Percentiles rank a stretch among this genome's conserved stretches.
These are phyloP conservation scores for Coemansia sp. DNA, from an alignment of 192 early-diverging fungal genomes.

Conservation along the genomic window DNA sequence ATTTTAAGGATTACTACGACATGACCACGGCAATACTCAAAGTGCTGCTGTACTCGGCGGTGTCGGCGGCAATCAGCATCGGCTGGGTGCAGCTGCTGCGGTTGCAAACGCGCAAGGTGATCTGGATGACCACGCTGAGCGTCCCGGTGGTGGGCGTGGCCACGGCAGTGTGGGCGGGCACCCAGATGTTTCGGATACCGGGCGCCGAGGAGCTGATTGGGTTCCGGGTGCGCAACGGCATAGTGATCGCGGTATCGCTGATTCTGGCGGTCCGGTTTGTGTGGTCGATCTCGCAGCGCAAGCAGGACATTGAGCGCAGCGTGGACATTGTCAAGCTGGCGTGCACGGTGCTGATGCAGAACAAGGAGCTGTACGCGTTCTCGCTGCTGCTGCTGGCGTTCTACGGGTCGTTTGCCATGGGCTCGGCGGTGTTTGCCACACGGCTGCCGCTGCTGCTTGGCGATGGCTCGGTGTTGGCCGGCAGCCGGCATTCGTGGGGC, in stretches of 20 bases:
- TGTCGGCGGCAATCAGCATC: slow-evolving; percentile 19
- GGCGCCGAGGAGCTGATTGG: slow-evolving; percentile 30
- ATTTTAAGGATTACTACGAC: slow-evolving; percentile 36
- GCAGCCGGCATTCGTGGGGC: slow-evolving; percentile 8
- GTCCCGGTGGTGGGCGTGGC: slow-evolving; percentile 32
- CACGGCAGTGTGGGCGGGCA: slow-evolving; percentile 40
- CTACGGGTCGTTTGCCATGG: slow-evolving; percentile 26
- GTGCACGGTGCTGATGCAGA: slow-evolving; percentile 30
- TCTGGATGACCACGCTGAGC: slow-evolving; percentile 46
- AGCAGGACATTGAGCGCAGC: slow-evolving; percentile 41
- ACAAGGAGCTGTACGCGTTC: slow-evolving; percentile 41
- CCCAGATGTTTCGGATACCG: slow-evolving; percentile 24
- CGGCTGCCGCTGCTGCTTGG: slow-evolving; percentile 21
- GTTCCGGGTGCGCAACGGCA: slow-evolving; percentile 23
- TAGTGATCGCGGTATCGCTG: slow-evolving; percentile 26
- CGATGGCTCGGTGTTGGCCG: neutral
- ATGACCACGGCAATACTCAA: slow-evolving; percentile 26
- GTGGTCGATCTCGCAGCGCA: slow-evolving; percentile 29
- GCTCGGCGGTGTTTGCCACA: slow-evolving; percentile 33
- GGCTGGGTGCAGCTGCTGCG: slow-evolving; percentile 44
- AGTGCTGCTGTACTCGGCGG: slow-evolving; percentile 15
- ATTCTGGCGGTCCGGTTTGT: slow-evolving; percentile 37
- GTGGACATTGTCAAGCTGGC: slow-evolving; percentile 32
- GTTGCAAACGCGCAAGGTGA: slow-evolving; percentile 34
- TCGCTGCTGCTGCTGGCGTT: slow-evolving; percentile 38